Evolutionary conservation across 2,329 filamentous ascomycete species (phyloP).

Genomic region (Fusarium fujikuroi): DNA sequence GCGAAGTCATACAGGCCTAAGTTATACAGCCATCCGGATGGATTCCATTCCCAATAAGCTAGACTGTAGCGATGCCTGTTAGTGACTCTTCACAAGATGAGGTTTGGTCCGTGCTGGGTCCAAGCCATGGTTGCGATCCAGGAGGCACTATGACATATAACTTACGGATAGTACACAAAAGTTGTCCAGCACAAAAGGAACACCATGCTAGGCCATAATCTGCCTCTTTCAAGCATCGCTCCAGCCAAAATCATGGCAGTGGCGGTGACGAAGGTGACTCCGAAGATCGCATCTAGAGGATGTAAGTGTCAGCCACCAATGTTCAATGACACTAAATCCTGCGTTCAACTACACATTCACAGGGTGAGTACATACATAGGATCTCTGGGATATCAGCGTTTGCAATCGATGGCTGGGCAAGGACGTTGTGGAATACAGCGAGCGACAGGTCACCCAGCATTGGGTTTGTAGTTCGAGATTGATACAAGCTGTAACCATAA

Average conservation of each 20-base stretch:
- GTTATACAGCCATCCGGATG: constrained; percentile 72
- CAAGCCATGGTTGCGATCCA: background rate
- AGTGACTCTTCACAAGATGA: background rate
- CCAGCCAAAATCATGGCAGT: constrained; percentile 55
- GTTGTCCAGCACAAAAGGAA: constrained; percentile 73
- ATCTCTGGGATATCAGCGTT: constrained; percentile 52
- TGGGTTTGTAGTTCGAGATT: constrained; percentile 50
- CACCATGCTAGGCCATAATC: constrained; percentile 62
- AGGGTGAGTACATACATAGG: constrained; percentile 36
- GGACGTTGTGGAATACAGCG: constrained; percentile 50
- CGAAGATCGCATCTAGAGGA: constrained; percentile 48
- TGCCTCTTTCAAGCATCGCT: constrained; percentile 52
- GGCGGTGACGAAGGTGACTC: constrained; percentile 52
- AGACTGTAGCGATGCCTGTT: constrained; percentile 47
- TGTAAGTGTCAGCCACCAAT: fast-evolving
- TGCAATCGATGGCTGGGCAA: constrained; percentile 52
- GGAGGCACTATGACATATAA: fast-evolving
- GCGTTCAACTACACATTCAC: background rate
- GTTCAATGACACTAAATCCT: fast-evolving
- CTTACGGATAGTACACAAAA: constrained; percentile 65
- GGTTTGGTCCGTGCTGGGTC: background rate
- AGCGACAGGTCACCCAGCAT: constrained; percentile 51
- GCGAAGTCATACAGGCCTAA: constrained; percentile 70
- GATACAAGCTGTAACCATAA: constrained; percentile 58
- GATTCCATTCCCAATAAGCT: constrained; percentile 75